These are phyloP conservation scores for Pseudogymnoascus sp. DNA, from an alignment of 2,329 filamentous ascomycete species.

Conservation along the genomic window DNA sequence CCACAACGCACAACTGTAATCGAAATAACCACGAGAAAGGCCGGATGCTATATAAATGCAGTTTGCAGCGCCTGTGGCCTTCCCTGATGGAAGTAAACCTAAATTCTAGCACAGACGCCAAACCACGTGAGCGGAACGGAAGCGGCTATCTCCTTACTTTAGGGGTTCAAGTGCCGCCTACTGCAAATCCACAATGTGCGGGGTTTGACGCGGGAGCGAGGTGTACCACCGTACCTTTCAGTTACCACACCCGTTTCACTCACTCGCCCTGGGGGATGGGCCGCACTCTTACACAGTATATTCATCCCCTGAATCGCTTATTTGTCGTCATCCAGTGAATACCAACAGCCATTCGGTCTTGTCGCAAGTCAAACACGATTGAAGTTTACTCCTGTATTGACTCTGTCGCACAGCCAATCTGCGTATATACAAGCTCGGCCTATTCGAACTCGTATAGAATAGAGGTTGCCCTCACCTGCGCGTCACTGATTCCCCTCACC, in stretches of 20 bases:
- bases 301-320: conserved; percentile 7
- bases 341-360: not conserved
- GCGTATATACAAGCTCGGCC: not conserved
- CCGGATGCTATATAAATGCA: not conserved
- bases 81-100: not conserved
- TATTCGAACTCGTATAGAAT: not conserved
- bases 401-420: not conserved
- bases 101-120: not conserved
- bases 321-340: not conserved
- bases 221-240: conserved; percentile 3
- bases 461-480: not conserved
- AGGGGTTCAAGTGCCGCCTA: not conserved
- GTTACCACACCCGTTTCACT: not conserved
- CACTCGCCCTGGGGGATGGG: not conserved
- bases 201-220: conserved; percentile 3
- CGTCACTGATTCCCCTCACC: not conserved
- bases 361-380: not conserved
- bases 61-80: not conserved
- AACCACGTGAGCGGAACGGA: conserved; percentile 7
- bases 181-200: conserved; percentile 3
- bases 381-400: not conserved
- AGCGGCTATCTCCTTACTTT: conserved; percentile 6
- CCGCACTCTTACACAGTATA: not conserved
- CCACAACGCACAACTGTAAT: not conserved
- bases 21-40: not conserved